Evolutionary conservation across 2,329 filamentous ascomycete genomes (phyloP).

Genomic region (Gaeumannomyces tritici): DNA sequence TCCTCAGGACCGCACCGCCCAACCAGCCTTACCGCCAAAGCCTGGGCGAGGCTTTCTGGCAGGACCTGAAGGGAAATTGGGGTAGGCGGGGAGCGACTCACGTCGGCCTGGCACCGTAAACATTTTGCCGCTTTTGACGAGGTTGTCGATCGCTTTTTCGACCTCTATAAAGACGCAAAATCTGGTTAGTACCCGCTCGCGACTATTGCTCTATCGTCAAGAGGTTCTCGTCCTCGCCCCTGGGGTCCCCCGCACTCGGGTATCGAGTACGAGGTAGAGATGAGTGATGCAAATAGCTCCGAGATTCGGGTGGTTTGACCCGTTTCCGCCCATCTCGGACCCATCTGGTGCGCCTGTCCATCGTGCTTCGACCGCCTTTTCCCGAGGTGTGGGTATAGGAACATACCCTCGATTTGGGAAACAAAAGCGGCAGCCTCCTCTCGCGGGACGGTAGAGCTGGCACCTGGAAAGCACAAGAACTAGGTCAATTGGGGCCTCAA

Average conservation of each 20-base stretch:
- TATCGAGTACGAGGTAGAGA: too few relatives aligned
- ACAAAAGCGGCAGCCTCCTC: conserved; percentile 22
- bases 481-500: conserved; percentile 3
- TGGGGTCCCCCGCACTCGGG: not conserved
- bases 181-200: conserved; percentile 8
- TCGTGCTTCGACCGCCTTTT: not conserved
- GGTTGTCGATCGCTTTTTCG: conserved; percentile 88
- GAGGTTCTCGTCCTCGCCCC: too few relatives aligned
- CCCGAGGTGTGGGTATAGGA: not conserved
- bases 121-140: conserved; percentile 93
- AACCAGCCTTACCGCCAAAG: conserved; percentile 30
- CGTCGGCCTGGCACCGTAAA: conserved; percentile 63
- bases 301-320: too few relatives aligned
- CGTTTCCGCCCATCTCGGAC: too few relatives aligned
- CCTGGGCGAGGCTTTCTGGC: conserved; percentile 43
- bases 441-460: conserved; percentile 23
- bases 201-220: too few relatives aligned
- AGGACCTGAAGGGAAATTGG: conserved; percentile 41
- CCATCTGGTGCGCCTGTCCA: too few relatives aligned
- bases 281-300: not conserved
- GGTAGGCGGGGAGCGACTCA: conserved; percentile 52
- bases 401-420: conserved; percentile 27
- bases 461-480: conserved; percentile 12
- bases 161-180: conserved; percentile 56
- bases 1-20: conserved; percentile 4